Base-by-base conservation (phyloP, 2,329 filamentous ascomycete genomes). In the Rhinocladiella mackenziei region DNA sequence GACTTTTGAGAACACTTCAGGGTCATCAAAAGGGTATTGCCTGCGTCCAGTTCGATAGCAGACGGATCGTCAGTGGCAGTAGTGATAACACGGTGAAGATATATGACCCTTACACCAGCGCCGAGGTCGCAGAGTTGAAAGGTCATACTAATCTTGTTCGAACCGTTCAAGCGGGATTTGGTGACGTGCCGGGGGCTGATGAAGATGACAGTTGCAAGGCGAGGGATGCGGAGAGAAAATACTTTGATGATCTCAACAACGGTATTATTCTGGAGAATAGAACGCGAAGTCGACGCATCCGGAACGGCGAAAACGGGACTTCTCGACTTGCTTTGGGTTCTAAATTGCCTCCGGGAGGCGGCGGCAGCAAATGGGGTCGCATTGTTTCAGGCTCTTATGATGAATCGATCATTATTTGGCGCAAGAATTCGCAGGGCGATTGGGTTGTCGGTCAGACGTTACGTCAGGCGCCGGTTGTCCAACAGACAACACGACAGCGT, bases 351-450 rank as follows among this genome's bases (percentile, higher is more conserved):
- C 89, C 91, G 0, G 91, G 91, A 9, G 89, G 91, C 17, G 91
- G 91, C 28, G 89, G 91, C 18, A 87, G 87, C 58, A 82, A 77
- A 55, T 96, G 91, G 71, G 88, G 85, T 7, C 83, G 89, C n/a
- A 98, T 98, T 47, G 88, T 98, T 3, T 96, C 89, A 5, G 92
- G 92, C 2, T 95, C 89, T 1, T 98, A 98, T 57, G 92, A 98
- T 56, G 88, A 95, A 67, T 89, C 82, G 8, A 88, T 98, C 56
- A 89, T 96, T 54, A 86, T 98, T 44, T 98, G 92, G 92, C 84
- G 86, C 56, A 83, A 87, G 50, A 85, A 94, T 53, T 78, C 81
- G 54, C 82, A 92, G 54, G 89, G 89, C 2, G 78, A 85, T 18
- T 97, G 92, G 89, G 82, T 82, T 55, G 80, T 83, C 41, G 80